Evolutionary conservation across 805 yeast species (phyloP).

Genomic region (Blastobotrys americana): DNA sequence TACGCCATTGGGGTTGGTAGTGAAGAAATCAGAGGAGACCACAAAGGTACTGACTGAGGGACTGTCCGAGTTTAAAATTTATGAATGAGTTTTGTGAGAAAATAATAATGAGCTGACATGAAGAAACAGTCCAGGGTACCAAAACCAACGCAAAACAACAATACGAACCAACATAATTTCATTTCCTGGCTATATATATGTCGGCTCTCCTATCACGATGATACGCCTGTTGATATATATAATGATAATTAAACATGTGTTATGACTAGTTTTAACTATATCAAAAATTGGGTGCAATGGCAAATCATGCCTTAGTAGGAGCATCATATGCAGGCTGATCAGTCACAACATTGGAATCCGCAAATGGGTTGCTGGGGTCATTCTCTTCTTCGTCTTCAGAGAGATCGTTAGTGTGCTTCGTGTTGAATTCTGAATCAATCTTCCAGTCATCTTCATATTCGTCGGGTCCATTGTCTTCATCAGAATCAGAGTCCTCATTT

Average conservation of each 20-base stretch:
- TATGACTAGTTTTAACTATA: too few relatives aligned
- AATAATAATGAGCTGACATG: too few relatives aligned
- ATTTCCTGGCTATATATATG: too few relatives aligned
- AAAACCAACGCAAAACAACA: too few relatives aligned
- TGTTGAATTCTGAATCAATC: constrained; percentile 10
- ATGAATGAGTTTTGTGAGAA: too few relatives aligned
- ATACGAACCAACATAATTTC: too few relatives aligned
- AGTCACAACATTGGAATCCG: constrained; percentile 38
- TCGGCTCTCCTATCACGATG: too few relatives aligned
- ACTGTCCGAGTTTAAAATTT: constrained; percentile 18
- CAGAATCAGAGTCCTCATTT: constrained; percentile 31
- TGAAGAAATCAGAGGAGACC: constrained; percentile 21
- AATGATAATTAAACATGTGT: too few relatives aligned
- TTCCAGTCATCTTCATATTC: constrained; percentile 33
- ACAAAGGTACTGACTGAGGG: constrained; percentile 21
- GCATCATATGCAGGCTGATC: constrained; percentile 12
- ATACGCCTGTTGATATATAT: too few relatives aligned
- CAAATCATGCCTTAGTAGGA: constrained; percentile 1
- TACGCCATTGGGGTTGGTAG: constrained; percentile 24
- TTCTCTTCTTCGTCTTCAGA: constrained; percentile 28
- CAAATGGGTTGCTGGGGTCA: constrained; percentile 53
- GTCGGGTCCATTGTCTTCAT: constrained; percentile 11
- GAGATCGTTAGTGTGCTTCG: constrained; percentile 17
- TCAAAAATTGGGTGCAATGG: too few relatives aligned
- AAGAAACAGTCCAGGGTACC: too few relatives aligned